Base-by-base conservation (phyloP, 192 early-diverging fungal species). In the Coemansia sp. region DNA sequence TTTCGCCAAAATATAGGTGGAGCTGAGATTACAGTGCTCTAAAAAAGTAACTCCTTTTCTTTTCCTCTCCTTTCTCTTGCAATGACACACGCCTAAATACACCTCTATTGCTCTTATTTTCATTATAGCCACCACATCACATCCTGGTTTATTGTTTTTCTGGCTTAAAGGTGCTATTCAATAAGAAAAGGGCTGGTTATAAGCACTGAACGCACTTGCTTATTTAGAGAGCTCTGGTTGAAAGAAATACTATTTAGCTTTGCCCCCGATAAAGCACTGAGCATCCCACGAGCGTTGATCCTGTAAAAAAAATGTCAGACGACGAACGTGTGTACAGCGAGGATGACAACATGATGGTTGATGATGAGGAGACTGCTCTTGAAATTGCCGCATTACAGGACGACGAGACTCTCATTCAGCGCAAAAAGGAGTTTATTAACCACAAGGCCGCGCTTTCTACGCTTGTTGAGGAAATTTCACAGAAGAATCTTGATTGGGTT, bases 401-500 rank as follows among this genome's bases (percentile, higher is more conserved):
- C 5, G 65, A 54, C 10, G 50, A 66, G 55, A 22, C 68, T 57
- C 59, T 71, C 32, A 46, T 49, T 7, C 64, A 66, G 46, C 70
- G 67, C 39, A 69, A 69, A 32, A 82, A 82, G 65, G 69, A 73
- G 57, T 77, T 61, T 53, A 71, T 74, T 14, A 70, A 82, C 65
- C 79, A 74, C 65, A 77, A 67, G 37, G 84, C 76, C 32, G 90
- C 86, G 32, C 76, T 92, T 71, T 76, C 74, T 55, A 85, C 86
- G 51, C 79, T 90, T 10, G 64, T 74, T 9, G 84, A 89, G 63
- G 81, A 87, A 63, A 83, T 92, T 19, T 87, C 85, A 38, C 81
- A 89, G 25, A 87, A 83, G 66, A 77, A 85, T 56, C 71, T 90
- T 39, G 83, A 86, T 9, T 92, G 91, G 91, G 87, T 89, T 48